Conservation (phyloP, 495 filamentous ascomycete genomes). For the Pseudotulostoma volvatum region DNA sequence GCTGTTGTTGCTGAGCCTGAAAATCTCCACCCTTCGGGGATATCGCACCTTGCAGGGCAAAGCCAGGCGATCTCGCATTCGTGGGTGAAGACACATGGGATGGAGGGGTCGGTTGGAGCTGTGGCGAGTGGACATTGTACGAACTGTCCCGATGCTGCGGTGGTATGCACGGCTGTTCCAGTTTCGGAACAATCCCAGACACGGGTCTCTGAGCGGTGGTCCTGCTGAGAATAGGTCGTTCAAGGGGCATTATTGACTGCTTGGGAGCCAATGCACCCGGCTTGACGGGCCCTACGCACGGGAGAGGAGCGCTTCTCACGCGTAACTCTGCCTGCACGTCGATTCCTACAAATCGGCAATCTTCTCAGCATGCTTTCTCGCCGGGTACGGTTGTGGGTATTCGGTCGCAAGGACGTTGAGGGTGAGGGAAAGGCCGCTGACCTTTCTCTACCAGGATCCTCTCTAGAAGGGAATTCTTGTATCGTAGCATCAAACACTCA, state of each 20-base stretch:
- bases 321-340: constrained; percentile 93
- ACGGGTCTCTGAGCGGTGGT: constrained; percentile 48
- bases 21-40: constrained; percentile 52
- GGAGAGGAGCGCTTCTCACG: constrained; percentile 56
- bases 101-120: constrained; percentile 64
- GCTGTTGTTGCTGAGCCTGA: constrained; percentile 28
- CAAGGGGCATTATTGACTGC: constrained; percentile 46
- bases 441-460: constrained; percentile 93
- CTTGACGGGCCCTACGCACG: constrained; percentile 46
- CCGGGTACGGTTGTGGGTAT: too few relatives aligned
- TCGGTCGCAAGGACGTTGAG: too few relatives aligned
- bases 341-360: constrained; percentile 44
- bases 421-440: too few relatives aligned
- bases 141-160: constrained; percentile 35
- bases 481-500: constrained; percentile 94
- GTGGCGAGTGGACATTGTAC: constrained; percentile 35
- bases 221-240: constrained; percentile 56
- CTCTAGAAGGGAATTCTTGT: constrained; percentile 94
- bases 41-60: constrained; percentile 49
- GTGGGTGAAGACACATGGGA: constrained; percentile 66
- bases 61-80: constrained; percentile 52
- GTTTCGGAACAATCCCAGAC: constrained; percentile 55
- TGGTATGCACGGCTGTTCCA: constrained; percentile 38
- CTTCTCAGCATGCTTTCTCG: constrained; percentile 4
- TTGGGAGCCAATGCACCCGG: constrained; percentile 31